Evolutionary conservation across 2,329 filamentous ascomycete species (phyloP), one percentile per base, ranked within the genome.

Genomic region (Teratosphaeria gauchensis): DNA sequence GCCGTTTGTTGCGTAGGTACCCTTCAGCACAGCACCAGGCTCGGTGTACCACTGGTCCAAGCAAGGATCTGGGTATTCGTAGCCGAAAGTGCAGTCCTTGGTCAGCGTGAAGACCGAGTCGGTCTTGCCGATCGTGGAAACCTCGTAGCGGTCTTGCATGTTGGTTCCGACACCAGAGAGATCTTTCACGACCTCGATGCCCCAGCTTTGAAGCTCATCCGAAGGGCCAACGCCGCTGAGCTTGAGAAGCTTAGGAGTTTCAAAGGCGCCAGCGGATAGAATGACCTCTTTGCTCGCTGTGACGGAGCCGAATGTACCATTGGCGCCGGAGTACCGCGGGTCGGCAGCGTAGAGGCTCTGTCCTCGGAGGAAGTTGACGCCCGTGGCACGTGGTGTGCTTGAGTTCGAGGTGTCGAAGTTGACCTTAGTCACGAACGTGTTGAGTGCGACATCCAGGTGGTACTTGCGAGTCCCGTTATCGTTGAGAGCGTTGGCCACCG

Each of bases 391-490:
- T 2, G 83, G 77, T 61, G 78, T 76, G 2, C 76, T 71, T 55
- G 80, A 80, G n/a, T 75, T 68, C 4, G 14, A 38, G 19, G 80
- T 84, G 42, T 87, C 85, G 63, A 86, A 87, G 42, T 76, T 76
- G 70, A 90, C 73, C 70, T 85, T 86, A 56, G 86, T 85, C 61
- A 83, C 88, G 54, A 88, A 74, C 38, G 80, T 83, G 72, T 87
- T 87, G 2, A 80, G 75, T 53, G 77, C 75, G 56, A 86, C 74
- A 59, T 84, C 81, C 1, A 86, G 78, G 51, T 77, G 79, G 67
- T 84, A 84, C 62, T 73, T 78, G 66, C 79, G 78, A 48, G 73
- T 75, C 32, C 82, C 82, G 59, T 83, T 75, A 2, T 64, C 59
- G 65, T 78, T 77, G 16, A 83, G 75, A 3, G 80, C 55, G 19